Base-by-base conservation (phyloP, 768 basidiomycete species). In the Podaxis sp. region DNA sequence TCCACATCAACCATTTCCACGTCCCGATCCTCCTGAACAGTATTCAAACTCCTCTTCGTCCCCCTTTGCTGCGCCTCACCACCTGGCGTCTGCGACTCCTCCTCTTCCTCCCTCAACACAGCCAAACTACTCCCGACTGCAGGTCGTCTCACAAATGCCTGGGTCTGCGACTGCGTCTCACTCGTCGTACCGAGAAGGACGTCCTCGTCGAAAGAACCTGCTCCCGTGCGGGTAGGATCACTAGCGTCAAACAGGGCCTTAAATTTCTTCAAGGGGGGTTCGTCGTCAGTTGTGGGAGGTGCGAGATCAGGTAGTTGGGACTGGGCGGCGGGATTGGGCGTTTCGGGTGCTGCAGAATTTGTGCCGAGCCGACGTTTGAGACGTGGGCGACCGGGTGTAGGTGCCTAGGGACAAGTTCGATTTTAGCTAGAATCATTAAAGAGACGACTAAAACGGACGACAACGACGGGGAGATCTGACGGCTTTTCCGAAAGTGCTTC, bases 231-330 rank as follows among this genome's bases (percentile, higher is more conserved):
- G 13, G 46, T 28, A 10, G 85, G 86, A 66, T 86, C 77, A 46
- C 77, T 86, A 7, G 84, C 82, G 16, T 90, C 89, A 63, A 89
- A 90, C 10, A 90, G 74, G 0, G 84, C 82, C 65, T 84, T 87
- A 75, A 86, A 89, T 70, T 84, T 88, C 68, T 90, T 90, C 27
- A 82, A 69, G 2, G 86, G 82, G 0, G 86, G 89, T 63, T 86
- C 85, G 42, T 73, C 71, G 16, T 70, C 68, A 7, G 72, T 59
- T 1, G 58, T 64, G 3, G 67, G 60, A 4, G 67, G 54, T 16
- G 63, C 63, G 27, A 66, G 46, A 11, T 51, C 59, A 21, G 62
- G 23, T 21, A 69, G 13, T 69, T 62, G 18, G 64, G 61, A 46
- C 64, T 59, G 57, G 47, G 58, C 55, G 11, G 58, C 40, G 2